Percentiles rank a stretch among this genome's conserved stretches.
These are phyloP conservation scores for Fagopyrum homotropicum DNA, from an alignment of 148 eudicot genomes.

Conservation along the genomic window DNA sequence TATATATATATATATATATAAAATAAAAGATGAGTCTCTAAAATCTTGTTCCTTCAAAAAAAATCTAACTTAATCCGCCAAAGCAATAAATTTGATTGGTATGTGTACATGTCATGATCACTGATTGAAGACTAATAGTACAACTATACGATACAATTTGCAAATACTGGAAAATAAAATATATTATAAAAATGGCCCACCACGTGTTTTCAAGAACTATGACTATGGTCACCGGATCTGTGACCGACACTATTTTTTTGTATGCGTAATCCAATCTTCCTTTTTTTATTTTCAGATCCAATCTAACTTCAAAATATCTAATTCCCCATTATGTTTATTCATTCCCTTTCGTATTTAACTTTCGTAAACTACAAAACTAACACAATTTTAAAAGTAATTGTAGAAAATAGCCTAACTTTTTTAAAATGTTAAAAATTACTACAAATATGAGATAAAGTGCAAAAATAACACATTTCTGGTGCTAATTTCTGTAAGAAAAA, in stretches of 20 bases:
- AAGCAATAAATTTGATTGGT: neutral
- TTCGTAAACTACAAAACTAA: too few relatives aligned
- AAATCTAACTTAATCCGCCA: neutral
- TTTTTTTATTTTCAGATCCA: neutral
- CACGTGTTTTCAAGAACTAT: neutral
- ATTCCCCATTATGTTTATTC: neutral
- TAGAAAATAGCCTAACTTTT: too few relatives aligned
- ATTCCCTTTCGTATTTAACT: neutral
- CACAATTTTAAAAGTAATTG: too few relatives aligned
- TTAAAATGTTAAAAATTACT: too few relatives aligned
- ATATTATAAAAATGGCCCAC: neutral
- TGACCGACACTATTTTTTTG: neutral
- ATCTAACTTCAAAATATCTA: neutral
- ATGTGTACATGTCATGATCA: neutral
- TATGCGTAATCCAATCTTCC: neutral
- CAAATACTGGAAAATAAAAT: neutral
- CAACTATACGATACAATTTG: neutral
- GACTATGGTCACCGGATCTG: constrained; percentile 11
- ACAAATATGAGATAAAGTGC: too few relatives aligned
- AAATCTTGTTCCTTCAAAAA: too few relatives aligned
- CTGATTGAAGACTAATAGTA: neutral
- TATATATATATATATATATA: too few relatives aligned
- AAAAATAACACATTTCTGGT: too few relatives aligned
- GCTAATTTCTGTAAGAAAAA: neutral
- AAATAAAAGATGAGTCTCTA: too few relatives aligned